These are phyloP conservation scores for Oryza brachyantha DNA, from an alignment of 176 grass and related monocot species.

Conservation along the genomic window DNA sequence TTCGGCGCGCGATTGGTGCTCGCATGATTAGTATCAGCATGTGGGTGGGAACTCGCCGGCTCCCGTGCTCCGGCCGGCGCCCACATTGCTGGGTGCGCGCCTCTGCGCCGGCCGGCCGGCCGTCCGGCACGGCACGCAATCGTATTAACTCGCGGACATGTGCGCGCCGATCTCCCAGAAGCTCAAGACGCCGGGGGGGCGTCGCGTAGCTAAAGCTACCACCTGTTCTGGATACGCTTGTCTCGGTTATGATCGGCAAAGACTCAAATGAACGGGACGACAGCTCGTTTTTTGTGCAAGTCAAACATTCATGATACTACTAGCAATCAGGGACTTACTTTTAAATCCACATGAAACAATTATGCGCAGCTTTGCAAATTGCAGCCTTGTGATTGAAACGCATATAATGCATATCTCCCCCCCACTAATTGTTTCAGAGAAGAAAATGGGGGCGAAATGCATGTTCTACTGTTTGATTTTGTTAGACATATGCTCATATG, in stretches of 20 bases:
- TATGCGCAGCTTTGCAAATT: neutral
- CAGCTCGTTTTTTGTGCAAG: neutral
- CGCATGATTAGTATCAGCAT: slow-evolving; percentile 20
- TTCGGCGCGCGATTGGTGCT: slow-evolving; percentile 10
- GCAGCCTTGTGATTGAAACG: neutral
- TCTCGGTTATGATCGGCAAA: neutral
- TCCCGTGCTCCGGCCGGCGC: neutral
- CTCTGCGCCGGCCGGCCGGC: neutral
- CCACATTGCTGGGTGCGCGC: slow-evolving; percentile 5
- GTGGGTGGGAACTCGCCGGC: slow-evolving; percentile 8
- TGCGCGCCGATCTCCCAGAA: slow-evolving; percentile 15
- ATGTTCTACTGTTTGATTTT: neutral
- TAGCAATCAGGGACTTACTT: neutral
- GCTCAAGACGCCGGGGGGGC: neutral
- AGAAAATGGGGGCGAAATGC: neutral
- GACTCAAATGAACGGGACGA: neutral
- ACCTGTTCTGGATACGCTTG: slow-evolving; percentile 23
- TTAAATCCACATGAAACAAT: slow-evolving; percentile 23
- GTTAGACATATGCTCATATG: neutral
- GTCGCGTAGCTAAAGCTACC: slow-evolving; percentile 26
- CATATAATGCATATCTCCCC: neutral
- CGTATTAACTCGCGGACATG: slow-evolving; percentile 17
- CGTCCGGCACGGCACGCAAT: neutral
- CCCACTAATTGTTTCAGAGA: neutral
- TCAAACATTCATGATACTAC: neutral